A percentile compares a stretch with the other conserved stretches of the same genome.
phyloP scores from a whole-genome alignment of 306 rosid genomes.

The Cyamopsis tetragonoloba region DNA sequence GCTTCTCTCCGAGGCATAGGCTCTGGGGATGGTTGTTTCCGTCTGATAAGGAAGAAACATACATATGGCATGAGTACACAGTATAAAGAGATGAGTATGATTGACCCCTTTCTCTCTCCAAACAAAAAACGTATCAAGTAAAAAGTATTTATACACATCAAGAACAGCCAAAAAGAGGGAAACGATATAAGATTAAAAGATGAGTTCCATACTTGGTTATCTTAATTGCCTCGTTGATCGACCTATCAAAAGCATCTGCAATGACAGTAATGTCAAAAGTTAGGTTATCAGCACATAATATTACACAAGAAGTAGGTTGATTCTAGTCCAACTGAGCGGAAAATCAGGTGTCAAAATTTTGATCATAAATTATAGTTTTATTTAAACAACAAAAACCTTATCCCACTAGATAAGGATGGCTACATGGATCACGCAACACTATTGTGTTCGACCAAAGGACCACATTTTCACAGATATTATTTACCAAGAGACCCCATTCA shows the following conservation, averaged over 20 bases:
- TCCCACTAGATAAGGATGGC: too few species aligned
- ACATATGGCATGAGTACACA: constrained; percentile 1
- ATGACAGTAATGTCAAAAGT: constrained; percentile 20
- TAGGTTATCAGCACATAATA: neutral
- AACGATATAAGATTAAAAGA: constrained; percentile 7
- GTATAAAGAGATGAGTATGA: neutral
- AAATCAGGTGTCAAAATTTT: neutral
- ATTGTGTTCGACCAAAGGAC: too few species aligned
- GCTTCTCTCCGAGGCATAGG: constrained; percentile 53
- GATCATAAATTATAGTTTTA: too few species aligned
- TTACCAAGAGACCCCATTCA: too few species aligned
- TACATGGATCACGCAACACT: too few species aligned
- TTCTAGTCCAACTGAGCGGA: constrained; percentile 9
- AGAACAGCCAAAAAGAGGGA: constrained; percentile 2
- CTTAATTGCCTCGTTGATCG: constrained; percentile 94
- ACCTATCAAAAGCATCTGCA: constrained; percentile 92
- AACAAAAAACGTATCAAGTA: neutral
- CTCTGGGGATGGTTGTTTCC: constrained; percentile 77
- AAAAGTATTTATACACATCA: neutral
- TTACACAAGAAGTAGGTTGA: neutral
- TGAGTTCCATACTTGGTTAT: constrained; percentile 68
- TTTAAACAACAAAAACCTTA: too few species aligned
- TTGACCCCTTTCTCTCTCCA: neutral
- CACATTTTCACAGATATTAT: too few species aligned
- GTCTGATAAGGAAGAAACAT: constrained; percentile 40